phyloP scores from a whole-genome alignment of 1,284 basidiomycete genomes.

The Austropuccinia psidii region DNA sequence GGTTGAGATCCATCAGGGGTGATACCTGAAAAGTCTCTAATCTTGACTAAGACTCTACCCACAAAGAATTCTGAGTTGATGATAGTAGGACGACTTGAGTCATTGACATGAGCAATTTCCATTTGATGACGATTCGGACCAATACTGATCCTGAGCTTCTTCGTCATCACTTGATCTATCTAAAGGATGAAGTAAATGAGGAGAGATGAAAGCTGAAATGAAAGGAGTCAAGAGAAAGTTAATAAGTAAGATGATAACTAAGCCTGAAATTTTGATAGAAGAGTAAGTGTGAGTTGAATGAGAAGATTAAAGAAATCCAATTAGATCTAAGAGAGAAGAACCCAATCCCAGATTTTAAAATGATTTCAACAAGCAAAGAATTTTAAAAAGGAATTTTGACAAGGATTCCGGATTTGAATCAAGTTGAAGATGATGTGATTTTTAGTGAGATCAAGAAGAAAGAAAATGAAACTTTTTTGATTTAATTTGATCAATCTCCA shows the following conservation, averaged over 20 bases:
- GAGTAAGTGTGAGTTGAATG: too few relatives aligned
- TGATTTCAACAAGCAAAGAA: too few relatives aligned
- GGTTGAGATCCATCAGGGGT: conserved; percentile 42
- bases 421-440: too few relatives aligned
- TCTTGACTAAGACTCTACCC: conserved; percentile 49
- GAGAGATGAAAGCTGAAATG: conserved; percentile 18
- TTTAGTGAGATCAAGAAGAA: too few relatives aligned
- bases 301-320: too few relatives aligned
- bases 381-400: too few relatives aligned
- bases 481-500: too few relatives aligned
- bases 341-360: too few relatives aligned
- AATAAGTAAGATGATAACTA: conserved; percentile 5
- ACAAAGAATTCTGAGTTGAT: conserved; percentile 49
- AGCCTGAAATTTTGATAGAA: conserved; percentile 10
- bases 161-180: conserved; percentile 35
- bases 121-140: conserved; percentile 47
- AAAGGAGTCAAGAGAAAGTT: conserved; percentile 16
- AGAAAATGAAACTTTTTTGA: too few relatives aligned
- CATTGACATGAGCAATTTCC: conserved; percentile 47
- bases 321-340: too few relatives aligned
- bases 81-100: conserved; percentile 46
- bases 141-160: conserved; percentile 46
- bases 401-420: too few relatives aligned
- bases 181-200: conserved; percentile 1
- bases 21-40: conserved; percentile 47